phyloP scores from a whole-genome alignment of 139 green algal genomes.

The Picochlorum sp. region DNA sequence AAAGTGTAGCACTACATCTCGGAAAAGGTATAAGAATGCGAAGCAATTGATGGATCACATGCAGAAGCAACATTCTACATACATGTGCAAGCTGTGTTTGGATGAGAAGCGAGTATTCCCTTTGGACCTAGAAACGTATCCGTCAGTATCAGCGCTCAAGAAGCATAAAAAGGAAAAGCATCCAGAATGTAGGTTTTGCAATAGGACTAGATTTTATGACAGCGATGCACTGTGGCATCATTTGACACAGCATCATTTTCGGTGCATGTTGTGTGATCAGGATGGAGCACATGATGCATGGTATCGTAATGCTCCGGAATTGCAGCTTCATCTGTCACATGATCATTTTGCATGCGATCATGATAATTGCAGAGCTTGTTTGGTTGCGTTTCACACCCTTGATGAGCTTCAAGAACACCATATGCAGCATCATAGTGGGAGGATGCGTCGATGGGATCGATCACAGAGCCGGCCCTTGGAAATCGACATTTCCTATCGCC shows the following conservation, averaged over 20 bases:
- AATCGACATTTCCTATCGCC: conserved; percentile 31
- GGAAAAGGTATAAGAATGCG: conserved; percentile 28
- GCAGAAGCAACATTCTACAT: conserved; percentile 16
- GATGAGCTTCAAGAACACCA: conserved; percentile 51
- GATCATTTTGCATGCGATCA: conserved; percentile 53
- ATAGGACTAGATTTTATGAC: conserved; percentile 36
- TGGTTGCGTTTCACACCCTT: conserved; percentile 53
- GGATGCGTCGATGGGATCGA: conserved; percentile 53
- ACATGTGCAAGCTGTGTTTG: conserved; percentile 20
- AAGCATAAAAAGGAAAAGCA: conserved; percentile 37
- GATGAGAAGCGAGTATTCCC: conserved; percentile 38
- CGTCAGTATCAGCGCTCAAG: conserved; percentile 18
- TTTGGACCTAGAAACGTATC: conserved; percentile 36
- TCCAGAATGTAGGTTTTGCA: conserved; percentile 58
- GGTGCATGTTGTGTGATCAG: conserved; percentile 54
- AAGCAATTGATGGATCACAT: conserved; percentile 36
- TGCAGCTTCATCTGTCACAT: conserved; percentile 27
- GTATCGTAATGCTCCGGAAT: conserved; percentile 21
- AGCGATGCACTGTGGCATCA: conserved; percentile 50
- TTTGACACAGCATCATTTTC: conserved; percentile 47
- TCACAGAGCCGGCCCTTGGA: conserved; percentile 36
- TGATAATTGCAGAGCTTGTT: conserved; percentile 44
- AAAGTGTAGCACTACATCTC: conserved; percentile 35
- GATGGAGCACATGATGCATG: conserved; percentile 22
- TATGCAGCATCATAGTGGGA: conserved; percentile 31